Base-by-base conservation (phyloP, 2,329 filamentous ascomycete species). In the Scytalidium sp. region DNA sequence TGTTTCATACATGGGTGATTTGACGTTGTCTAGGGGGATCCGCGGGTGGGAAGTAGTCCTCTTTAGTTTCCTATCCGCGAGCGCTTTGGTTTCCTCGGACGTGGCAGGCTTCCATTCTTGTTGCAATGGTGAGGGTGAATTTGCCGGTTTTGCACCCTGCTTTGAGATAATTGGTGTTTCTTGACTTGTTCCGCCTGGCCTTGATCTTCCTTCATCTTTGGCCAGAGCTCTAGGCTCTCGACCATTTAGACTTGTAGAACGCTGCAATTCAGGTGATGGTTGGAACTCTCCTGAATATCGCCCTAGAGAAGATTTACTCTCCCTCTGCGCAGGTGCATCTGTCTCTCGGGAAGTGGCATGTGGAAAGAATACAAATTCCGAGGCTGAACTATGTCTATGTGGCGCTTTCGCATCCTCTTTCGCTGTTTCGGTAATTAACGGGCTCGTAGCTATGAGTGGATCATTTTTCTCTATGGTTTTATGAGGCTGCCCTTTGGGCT, bases 1-100 rank as follows among this genome's bases (percentile, higher is more conserved):
- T 3, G 42, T 7, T 44, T 44, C 42, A 6, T 13, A 25, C 15
- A 27, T 21, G 3, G 52, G 52, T 10, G 47, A 48, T 41, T 46
- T 52, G 19, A 52, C 42, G n/a, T 52, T 45, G 11, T 52, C 52
- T 27, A 47, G 47, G 6, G 45, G 44, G 27, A 50, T 45, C 47
- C 47, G 41, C 6, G 43, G 27, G 20, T 47, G 43, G 6, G 52
- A 50, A 32, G 49, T 41, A 11, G 49, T 51, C 8, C 47, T 46
- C 19, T 2, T 23, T 13, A 49, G 25, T 32, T 43, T 49, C 46
- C 41, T 49, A 15, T 49, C 46, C 27, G 39, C 19, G n/a, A 39
- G 25, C 10, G 13, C 8, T 19, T 11, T 20, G 19, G n/a, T n/a
- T 13, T 21, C 6, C 25, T 43, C 47, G 21, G 17, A 36, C 11